Conservation (phyloP, 805 yeast species). For the Candida ficus region DNA sequence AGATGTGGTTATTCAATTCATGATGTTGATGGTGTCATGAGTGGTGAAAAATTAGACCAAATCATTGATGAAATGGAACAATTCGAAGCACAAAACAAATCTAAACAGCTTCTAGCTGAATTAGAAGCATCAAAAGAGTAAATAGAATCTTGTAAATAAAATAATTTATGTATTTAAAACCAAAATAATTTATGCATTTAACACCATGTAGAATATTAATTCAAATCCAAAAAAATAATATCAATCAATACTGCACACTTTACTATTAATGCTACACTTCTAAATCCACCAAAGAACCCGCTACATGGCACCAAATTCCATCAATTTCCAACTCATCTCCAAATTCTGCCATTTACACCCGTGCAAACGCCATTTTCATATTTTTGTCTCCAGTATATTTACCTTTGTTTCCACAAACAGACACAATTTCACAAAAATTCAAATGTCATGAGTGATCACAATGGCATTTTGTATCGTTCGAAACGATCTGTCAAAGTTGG, state of each 20-base stretch:
- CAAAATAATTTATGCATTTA: too few species aligned
- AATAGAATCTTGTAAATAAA: not conserved
- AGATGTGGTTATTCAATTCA: constrained; percentile 78
- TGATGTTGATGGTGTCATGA: constrained; percentile 63
- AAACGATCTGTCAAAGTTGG: constrained; percentile 49
- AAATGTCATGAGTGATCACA: not conserved
- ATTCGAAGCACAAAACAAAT: constrained; percentile 39
- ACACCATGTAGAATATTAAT: too few species aligned
- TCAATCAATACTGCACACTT: too few species aligned
- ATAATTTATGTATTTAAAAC: too few species aligned
- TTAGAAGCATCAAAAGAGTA: constrained; percentile 5
- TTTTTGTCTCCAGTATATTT: too few species aligned
- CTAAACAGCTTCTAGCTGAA: constrained; percentile 26
- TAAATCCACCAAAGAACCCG: too few species aligned
- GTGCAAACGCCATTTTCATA: too few species aligned
- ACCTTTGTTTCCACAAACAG: too few species aligned
- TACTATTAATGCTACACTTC: too few species aligned
- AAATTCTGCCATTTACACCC: too few species aligned
- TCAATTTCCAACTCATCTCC: too few species aligned
- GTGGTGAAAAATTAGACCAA: constrained; percentile 53
- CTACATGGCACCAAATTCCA: too few species aligned
- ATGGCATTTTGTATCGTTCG: constrained; percentile 30
- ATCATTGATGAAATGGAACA: constrained; percentile 48
- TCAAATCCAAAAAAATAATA: not conserved
- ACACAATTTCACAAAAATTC: not conserved